Conservation (phyloP, 2,329 filamentous ascomycete genomes). For the Colletotrichum tabaci region DNA sequence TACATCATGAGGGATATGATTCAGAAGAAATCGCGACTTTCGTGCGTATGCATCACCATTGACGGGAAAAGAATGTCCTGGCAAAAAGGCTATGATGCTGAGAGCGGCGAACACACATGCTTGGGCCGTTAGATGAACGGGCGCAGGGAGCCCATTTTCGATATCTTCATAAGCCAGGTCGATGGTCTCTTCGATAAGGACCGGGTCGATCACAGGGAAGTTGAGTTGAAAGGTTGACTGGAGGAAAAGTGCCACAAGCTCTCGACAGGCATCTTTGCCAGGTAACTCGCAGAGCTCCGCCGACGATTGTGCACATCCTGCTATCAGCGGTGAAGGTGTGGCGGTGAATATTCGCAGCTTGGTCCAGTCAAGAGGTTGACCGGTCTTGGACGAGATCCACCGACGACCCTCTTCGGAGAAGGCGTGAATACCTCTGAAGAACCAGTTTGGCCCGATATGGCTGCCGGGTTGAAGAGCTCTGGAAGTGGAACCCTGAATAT, state of each 20-base stretch:
- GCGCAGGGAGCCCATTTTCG: background rate
- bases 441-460: conserved; percentile 29
- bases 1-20: background rate
- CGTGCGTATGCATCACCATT: background rate
- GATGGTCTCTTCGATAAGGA: conserved; percentile 8
- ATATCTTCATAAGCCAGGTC: background rate
- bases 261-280: background rate
- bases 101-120: background rate
- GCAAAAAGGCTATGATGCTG: background rate
- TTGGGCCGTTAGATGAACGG: background rate
- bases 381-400: conserved; percentile 25
- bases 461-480: background rate
- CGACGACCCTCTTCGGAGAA: conserved; percentile 21
- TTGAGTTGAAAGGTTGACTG: background rate
- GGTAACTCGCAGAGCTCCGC: background rate
- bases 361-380: conserved; percentile 21
- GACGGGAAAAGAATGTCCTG: background rate
- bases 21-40: background rate
- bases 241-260: background rate
- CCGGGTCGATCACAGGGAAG: conserved; percentile 8
- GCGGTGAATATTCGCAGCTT: conserved; percentile 15
- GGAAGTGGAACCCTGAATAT: background rate
- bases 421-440: conserved; percentile 27
- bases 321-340: background rate
- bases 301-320: background rate